phyloP scores from a whole-genome alignment of 2,329 filamentous ascomycete species.

The Penicillium sp. region DNA sequence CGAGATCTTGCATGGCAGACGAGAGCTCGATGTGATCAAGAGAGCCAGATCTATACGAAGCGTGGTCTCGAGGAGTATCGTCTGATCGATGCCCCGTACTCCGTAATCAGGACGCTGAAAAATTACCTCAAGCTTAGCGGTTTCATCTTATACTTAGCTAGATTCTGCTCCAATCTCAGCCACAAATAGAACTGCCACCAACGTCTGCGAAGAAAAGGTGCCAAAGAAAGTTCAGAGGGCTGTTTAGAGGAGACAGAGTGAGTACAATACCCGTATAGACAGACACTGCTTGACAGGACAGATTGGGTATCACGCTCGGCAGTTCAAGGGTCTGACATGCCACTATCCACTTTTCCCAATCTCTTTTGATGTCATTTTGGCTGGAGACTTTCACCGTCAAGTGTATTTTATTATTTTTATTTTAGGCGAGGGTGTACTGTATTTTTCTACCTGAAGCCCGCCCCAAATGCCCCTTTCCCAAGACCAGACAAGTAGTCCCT shows the following conservation, averaged over 20 bases:
- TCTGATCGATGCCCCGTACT: not conserved
- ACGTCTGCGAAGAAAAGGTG: not conserved
- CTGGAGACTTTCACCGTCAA: too few species aligned
- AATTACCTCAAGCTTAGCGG: slow-evolving; percentile 13
- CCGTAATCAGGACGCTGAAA: slow-evolving; percentile 14
- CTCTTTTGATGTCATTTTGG: slow-evolving; percentile 13
- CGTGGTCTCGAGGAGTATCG: not conserved
- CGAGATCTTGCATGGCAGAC: not conserved
- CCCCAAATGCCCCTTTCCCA: slow-evolving; percentile 5
- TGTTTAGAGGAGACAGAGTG: not conserved
- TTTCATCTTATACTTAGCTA: slow-evolving; percentile 17
- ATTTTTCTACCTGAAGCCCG: slow-evolving; percentile 13
- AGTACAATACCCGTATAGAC: not conserved
- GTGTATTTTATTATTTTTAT: slow-evolving; percentile 15
- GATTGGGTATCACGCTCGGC: not conserved
- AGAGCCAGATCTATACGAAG: not conserved
- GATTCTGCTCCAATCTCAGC: not conserved
- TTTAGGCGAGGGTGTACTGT: slow-evolving; percentile 10
- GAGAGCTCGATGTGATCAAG: not conserved
- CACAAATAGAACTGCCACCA: not conserved
- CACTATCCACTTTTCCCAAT: slow-evolving; percentile 14
- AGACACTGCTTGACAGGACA: not conserved
- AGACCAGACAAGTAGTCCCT: slow-evolving; percentile 7
- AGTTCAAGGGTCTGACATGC: not conserved
- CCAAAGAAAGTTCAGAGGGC: not conserved